A percentile compares a stretch with the other conserved stretches of the same genome.
Evolutionary conservation across 176 grass and related monocot species (phyloP).

Genomic region (Oryza coarctata): DNA sequence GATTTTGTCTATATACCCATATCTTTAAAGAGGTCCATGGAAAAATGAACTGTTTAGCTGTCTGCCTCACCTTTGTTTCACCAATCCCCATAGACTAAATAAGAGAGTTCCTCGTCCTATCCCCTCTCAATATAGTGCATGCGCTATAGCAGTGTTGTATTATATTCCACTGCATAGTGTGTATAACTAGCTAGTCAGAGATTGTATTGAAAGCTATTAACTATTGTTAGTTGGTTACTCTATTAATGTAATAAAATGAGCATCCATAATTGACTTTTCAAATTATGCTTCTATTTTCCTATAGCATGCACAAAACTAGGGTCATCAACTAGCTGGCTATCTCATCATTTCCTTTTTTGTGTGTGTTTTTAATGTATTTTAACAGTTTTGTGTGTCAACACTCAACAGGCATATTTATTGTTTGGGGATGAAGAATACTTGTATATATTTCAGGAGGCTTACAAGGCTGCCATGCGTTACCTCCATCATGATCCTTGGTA

Average conservation of each 20-base stretch:
- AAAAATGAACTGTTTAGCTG: background rate
- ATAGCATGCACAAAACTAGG: slow-evolving; percentile 23
- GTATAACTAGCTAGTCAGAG: background rate
- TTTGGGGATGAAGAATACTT: slow-evolving; percentile 98
- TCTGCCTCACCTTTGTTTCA: background rate
- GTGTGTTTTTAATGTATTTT: slow-evolving; percentile 19
- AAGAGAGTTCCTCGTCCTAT: no score
- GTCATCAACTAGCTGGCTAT: no score
- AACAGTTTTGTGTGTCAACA: slow-evolving; percentile 25
- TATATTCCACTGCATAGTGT: background rate
- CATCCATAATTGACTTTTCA: background rate
- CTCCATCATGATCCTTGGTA: slow-evolving; percentile 98
- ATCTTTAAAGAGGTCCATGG: background rate
- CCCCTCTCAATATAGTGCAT: background rate
- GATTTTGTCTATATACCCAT: background rate
- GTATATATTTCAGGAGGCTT: slow-evolving; percentile 92
- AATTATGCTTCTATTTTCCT: slow-evolving; percentile 5
- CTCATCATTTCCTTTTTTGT: background rate
- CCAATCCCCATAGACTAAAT: background rate
- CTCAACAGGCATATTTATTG: slow-evolving; percentile 84
- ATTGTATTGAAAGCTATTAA: background rate
- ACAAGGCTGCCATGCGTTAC: slow-evolving; percentile 88
- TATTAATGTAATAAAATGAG: slow-evolving; percentile 1
- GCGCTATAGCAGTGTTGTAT: background rate
- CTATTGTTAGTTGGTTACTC: no score